Evolutionary conservation across 352 stramenopile species (phyloP), one percentile per base, ranked within the genome.

Genomic region (Phytophthora pistaciae): DNA sequence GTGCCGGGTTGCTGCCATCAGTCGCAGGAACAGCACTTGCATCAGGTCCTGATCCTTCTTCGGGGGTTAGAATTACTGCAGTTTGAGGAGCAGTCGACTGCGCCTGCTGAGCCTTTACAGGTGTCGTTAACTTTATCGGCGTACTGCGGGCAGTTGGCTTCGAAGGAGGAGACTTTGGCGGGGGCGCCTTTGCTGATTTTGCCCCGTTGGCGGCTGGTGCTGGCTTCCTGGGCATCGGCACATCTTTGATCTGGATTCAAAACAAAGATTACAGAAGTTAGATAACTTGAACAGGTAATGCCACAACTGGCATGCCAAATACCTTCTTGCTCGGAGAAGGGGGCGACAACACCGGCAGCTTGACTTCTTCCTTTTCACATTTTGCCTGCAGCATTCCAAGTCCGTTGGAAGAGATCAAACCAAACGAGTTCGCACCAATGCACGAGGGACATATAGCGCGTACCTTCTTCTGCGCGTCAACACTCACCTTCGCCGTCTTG

Each of bases 281-380:
- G 8, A 42, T 10, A 29, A 13, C 42, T 14, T 23, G 46, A 25
- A 53, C 8, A 29, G 8, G 25, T 27, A 14, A 53, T 56, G 23
- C 3, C 11, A 21, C 3, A 21, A 56, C n/a, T 18, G 18, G 4
- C 4, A 29, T 29, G 20, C 20, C 9, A 10, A 16, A 25, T 62
- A 81, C 78, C 63, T 82, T 86, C 46, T 82, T 88, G 7, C 5
- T 70, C 46, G 70, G 70, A 23, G 64, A 77, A 18, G 50, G 36
- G n/a, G 74, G 18, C 21, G 71, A 60, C 23, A 91, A 60, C 8
- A 60, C 68, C 3, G 84, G 84, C 23, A 91, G 42, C 49, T 88
- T 90, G 44, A 90, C 68, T 8, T 64, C 53, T 25, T 86, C 74
- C 70, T 85, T 91, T 16, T 33, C 60, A 40, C 23, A 42, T 60